phyloP scores from a whole-genome alignment of 345 rosid species.

The Eucalyptus virginea region DNA sequence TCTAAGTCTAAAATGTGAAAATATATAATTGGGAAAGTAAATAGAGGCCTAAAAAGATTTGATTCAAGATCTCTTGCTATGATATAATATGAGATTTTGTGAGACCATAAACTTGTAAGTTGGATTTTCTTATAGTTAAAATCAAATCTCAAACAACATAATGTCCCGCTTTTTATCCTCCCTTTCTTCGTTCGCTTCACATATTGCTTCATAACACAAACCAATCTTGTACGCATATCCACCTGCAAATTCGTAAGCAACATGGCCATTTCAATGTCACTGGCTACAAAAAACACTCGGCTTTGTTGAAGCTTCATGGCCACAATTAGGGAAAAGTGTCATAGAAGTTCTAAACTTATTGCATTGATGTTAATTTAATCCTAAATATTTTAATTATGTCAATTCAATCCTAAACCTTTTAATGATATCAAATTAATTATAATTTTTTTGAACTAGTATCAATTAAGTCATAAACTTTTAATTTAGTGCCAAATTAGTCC shows the following conservation, averaged over 20 bases:
- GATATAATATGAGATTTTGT: background rate
- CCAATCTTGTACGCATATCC: background rate
- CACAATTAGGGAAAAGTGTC: background rate
- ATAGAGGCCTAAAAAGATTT: background rate
- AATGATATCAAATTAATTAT: too few relatives aligned
- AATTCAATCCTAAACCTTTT: too few relatives aligned
- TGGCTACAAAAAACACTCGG: background rate
- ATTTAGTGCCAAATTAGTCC: too few relatives aligned
- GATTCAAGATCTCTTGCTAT: background rate
- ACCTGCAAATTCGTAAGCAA: background rate
- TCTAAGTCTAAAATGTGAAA: background rate
- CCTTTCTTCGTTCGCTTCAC: background rate
- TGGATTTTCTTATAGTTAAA: background rate
- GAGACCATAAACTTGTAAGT: background rate
- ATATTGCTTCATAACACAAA: background rate
- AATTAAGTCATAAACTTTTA: too few relatives aligned
- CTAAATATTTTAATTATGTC: too few relatives aligned
- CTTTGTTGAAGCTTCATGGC: background rate
- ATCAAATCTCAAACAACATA: background rate
- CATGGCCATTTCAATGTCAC: background rate
- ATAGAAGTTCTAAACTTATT: too few relatives aligned
- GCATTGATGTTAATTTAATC: too few relatives aligned
- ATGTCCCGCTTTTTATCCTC: background rate
- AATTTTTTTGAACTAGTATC: too few relatives aligned
- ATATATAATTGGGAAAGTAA: background rate